Base-by-base conservation (phyloP, 177 flowering plant genomes). In the Vitis hybrid region DNA sequence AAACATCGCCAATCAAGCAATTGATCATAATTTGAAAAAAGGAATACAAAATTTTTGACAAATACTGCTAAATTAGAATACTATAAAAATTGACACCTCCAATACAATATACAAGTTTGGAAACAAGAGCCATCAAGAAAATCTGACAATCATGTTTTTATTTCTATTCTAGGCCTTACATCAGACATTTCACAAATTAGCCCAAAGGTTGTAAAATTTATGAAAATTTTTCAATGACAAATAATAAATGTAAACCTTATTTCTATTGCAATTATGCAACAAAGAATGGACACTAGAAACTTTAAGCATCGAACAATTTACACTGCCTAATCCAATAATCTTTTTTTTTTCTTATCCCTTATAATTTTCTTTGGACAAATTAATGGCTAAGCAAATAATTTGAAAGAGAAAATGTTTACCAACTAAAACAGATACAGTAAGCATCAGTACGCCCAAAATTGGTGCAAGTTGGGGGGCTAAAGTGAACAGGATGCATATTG, bases 381-480 rank as follows among this genome's bases (percentile, higher is more conserved):
- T 18, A 18, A 11, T 6, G 21, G 49, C 14, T 62, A 57, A 59
- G 52, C 13, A 6, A 67, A 17, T 3, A 57, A 46, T 11, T 49
- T 11, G 2, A 15, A 27, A 56, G 56, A 67, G 15, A 74, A 70
- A 27, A 30, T 59, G 62, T 32, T 81, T 87, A 94, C 99, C 99
- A 75, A 87, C 97, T 60, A 77, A 82, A 78, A 86, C 65, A 24
- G 99, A 94, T 14, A 92, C 90, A 7, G 86, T 75, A 58, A 92
- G 88, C 85, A 91, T 86, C 78, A 94, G 81, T 10, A 89, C 40
- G 56, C 91, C 97, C 52, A 94, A 80, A 77, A 94, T 77, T 57
- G 99, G 99, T 56, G 97, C 99, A 72, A 94, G 93, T 70, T 89
- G 95, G 52, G 93, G 86, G 24, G 99, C 84, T 50, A 94, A 72